Evolutionary conservation across 2,329 filamentous ascomycete species (phyloP).

Genomic region (Calonectria naviculata): DNA sequence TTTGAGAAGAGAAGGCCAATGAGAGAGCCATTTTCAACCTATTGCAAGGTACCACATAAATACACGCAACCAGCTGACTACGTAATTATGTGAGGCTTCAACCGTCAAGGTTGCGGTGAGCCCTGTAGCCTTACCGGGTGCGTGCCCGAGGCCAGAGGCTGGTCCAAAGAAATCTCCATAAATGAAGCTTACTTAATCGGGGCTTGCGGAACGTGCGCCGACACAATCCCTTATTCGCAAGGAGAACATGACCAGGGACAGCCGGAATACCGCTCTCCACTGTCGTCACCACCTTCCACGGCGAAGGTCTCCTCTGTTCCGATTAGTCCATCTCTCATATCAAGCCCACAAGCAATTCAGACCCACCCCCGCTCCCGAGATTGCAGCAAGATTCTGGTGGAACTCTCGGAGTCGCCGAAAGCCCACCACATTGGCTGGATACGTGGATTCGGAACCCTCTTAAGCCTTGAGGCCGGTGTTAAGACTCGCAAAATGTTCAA

Average conservation of each 20-base stretch:
- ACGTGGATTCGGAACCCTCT: too few species aligned
- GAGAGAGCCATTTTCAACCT: neutral
- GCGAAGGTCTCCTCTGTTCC: neutral
- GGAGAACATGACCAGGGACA: neutral
- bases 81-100: too few species aligned
- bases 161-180: neutral
- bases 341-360: neutral
- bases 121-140: neutral
- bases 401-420: too few species aligned
- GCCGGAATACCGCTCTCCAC: neutral
- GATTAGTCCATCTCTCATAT: neutral
- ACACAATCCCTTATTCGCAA: neutral
- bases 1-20: neutral
- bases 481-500: too few species aligned
- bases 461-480: too few species aligned
- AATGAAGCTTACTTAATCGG: neutral
- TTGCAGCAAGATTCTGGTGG: too few species aligned
- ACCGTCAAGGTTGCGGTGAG: neutral
- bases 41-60: neutral
- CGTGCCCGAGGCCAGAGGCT: neutral
- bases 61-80: neutral
- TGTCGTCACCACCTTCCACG: neutral
- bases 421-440: too few species aligned
- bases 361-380: neutral
- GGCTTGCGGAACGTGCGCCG: neutral